phyloP scores from a whole-genome alignment of 768 basidiomycete genomes.

The Phylloporus sp. region DNA sequence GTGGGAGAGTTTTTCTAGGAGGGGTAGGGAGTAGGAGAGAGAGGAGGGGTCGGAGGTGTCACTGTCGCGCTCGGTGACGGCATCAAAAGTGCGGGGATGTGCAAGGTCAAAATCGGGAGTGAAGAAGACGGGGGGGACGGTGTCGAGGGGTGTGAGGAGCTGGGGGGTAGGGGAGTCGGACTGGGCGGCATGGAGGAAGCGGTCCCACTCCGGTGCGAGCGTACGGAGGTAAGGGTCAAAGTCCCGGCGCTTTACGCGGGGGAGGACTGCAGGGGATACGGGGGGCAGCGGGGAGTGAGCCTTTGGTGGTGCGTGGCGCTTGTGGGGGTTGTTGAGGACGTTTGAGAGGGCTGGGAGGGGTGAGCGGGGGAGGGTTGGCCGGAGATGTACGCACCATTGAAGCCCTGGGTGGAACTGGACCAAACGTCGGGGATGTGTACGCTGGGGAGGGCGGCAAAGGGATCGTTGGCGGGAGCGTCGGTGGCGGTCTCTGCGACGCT shows the following conservation, averaged over 20 bases:
- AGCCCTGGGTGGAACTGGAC: conserved; percentile 81
- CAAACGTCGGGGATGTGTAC: conserved; percentile 50
- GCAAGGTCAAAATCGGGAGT: conserved; percentile 71
- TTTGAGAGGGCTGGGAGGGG: conserved; percentile 78
- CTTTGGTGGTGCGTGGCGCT: conserved; percentile 80
- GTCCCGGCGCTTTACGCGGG: conserved; percentile 75
- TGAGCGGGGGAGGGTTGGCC: neutral
- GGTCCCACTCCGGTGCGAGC: conserved; percentile 72
- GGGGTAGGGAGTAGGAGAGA: conserved; percentile 61
- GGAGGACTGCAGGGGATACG: conserved; percentile 66
- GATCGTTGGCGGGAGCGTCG: conserved; percentile 55
- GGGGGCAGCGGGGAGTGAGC: conserved; percentile 76
- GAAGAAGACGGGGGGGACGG: conserved; percentile 83
- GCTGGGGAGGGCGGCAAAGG: conserved; percentile 41
- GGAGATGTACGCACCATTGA: conserved; percentile 63
- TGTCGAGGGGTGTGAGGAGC: conserved; percentile 62
- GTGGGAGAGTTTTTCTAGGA: conserved; percentile 87
- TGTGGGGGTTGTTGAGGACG: conserved; percentile 86
- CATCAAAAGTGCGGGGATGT: conserved; percentile 69
- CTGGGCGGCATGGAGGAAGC: conserved; percentile 50
- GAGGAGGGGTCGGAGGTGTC: conserved; percentile 51
- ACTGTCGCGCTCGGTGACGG: conserved; percentile 61
- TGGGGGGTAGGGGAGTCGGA: conserved; percentile 26
- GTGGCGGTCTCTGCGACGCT: conserved; percentile 75
- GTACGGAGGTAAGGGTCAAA: conserved; percentile 78